Evolutionary conservation across 2,329 filamentous ascomycete genomes (phyloP), one percentile per base, ranked within the genome.

Genomic region (Aspergillus unguis): DNA sequence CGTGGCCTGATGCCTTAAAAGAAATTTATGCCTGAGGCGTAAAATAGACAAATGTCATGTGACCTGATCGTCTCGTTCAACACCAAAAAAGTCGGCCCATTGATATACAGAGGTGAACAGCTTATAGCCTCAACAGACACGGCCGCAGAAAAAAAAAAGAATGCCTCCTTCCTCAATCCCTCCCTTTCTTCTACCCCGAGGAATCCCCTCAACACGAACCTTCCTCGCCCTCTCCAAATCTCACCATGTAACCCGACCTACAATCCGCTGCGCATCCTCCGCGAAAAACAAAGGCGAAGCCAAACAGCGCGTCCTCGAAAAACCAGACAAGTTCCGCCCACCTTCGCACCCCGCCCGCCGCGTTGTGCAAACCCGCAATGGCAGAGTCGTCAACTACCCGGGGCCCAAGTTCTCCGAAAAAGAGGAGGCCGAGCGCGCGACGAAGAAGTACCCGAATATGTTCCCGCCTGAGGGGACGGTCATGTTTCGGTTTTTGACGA

Each of bases 291-390:
- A 9, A 6, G 26, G 37, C 44, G 56, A 72, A 57, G 17, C 17
- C 17, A 87, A 86, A 65, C 82, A 83, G 33, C 80, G 85, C 56
- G 81, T 90, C 4, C 85, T 99, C 59, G 89, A 89, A 63, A 90
- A 96, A 72, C 92, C 92, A 26, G 82, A 88, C 65, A 88, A 86
- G 69, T 97, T 96, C 79, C 89, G 89, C 44, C 92, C 94, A 2
- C 94, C 94, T 0, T 97, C 92, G 0, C 94, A 97, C 71, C 86
- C 88, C 9, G 77, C 87, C 25, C 80, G 87, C 5, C 80, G 90
- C 31, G 77, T 81, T 4, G 79, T 81, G 50, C 78, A 80, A 59
- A 72, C 73, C 31, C 65, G 62, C 51, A 64, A 66, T 53, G 50
- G 62, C 36, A 48, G 61, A 44, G 43, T 65, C 49, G 37, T 62